Conservation (phyloP, 352 stramenopile species). For the Pythium guiyangense region DNA sequence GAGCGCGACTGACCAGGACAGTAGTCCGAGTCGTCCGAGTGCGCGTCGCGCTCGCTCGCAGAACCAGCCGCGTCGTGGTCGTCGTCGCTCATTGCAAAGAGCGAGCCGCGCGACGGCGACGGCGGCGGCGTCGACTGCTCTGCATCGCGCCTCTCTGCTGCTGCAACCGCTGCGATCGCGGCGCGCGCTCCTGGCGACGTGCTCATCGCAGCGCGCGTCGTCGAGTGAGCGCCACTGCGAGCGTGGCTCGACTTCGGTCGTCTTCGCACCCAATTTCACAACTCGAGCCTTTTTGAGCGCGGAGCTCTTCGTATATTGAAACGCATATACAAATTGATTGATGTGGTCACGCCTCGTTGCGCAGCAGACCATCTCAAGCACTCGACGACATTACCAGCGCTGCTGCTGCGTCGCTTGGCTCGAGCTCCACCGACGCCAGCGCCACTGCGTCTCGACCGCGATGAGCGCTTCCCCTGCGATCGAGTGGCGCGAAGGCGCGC, state of each 20-base stretch:
- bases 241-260: too few species aligned
- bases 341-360: background rate
- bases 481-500: slow-evolving; percentile 10
- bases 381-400: background rate
- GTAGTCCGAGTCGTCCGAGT: slow-evolving; percentile 12
- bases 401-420: background rate
- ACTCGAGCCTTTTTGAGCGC: too few species aligned
- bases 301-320: too few species aligned
- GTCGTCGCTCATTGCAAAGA: background rate
- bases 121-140: slow-evolving; percentile 8
- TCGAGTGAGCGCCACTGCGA: too few species aligned
- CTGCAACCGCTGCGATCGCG: background rate
- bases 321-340: too few species aligned
- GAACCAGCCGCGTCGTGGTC: background rate
- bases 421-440: background rate
- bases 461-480: slow-evolving; percentile 14
- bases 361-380: too few species aligned
- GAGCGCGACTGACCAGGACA: background rate
- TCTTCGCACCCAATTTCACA: too few species aligned
- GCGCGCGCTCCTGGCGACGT: too few species aligned
- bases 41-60: slow-evolving; percentile 3
- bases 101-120: slow-evolving; percentile 6
- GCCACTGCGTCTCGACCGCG: background rate
- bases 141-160: background rate
- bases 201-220: too few species aligned